A percentile compares a stretch with the other conserved stretches of the same genome.
These are phyloP conservation scores for Tricladium varicosporioides DNA, from an alignment of 2,329 filamentous ascomycete species.

Conservation along the genomic window DNA sequence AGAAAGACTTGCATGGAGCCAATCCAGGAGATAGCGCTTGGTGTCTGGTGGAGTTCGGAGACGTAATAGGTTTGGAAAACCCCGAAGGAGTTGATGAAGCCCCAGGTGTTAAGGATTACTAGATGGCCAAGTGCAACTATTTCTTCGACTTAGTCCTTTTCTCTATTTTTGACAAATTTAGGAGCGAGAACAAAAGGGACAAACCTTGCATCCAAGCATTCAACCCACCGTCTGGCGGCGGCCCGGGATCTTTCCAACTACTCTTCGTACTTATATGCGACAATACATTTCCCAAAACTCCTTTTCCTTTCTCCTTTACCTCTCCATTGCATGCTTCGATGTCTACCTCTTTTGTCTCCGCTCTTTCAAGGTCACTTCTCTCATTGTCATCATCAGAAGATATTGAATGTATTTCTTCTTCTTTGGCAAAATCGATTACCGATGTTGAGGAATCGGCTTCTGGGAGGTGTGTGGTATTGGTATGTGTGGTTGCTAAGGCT, in stretches of 20 bases:
- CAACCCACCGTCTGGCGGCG: slow-evolving; percentile 32
- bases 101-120: slow-evolving; percentile 35
- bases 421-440: too few relatives aligned
- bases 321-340: background rate
- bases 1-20: slow-evolving; percentile 44
- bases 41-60: slow-evolving; percentile 30
- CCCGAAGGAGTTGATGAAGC: slow-evolving; percentile 40
- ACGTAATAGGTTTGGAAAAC: slow-evolving; percentile 46
- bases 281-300: slow-evolving; percentile 5
- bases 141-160: background rate
- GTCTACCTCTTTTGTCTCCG: background rate
- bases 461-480: too few relatives aligned
- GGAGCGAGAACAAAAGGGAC: slow-evolving; percentile 6
- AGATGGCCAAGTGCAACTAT: slow-evolving; percentile 26
- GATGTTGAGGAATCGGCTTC: too few relatives aligned
- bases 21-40: slow-evolving; percentile 44
- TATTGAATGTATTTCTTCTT: too few relatives aligned
- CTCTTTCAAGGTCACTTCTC: too few relatives aligned
- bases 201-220: slow-evolving; percentile 32
- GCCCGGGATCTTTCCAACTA: slow-evolving; percentile 31
- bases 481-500: too few relatives aligned
- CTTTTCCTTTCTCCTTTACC: background rate
- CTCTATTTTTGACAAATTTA: background rate
- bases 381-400: too few relatives aligned
- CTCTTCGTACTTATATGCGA: slow-evolving; percentile 26